These are phyloP conservation scores for Blastobotrys muscicola DNA, from an alignment of 805 yeast genomes.

Conservation along the genomic window DNA sequence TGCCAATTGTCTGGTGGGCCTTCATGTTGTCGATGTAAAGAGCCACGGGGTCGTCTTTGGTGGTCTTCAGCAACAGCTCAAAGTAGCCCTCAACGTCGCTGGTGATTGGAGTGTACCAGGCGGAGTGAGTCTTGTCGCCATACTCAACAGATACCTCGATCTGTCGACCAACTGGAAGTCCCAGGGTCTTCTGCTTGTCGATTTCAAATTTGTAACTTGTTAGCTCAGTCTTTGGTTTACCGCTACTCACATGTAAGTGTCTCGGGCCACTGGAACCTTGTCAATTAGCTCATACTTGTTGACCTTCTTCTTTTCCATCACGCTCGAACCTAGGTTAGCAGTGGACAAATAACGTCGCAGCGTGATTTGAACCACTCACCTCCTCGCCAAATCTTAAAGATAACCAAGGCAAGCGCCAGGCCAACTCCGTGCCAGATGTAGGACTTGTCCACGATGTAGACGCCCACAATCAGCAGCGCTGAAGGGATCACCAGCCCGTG, in stretches of 20 bases:
- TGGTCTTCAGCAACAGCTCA: slow-evolving; percentile 75
- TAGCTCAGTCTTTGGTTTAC: not conserved
- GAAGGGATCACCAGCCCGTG: slow-evolving; percentile 27
- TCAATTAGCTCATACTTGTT: slow-evolving; percentile 71
- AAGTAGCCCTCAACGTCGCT: slow-evolving; percentile 66
- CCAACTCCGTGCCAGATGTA: slow-evolving; percentile 17
- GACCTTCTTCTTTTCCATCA: slow-evolving; percentile 55
- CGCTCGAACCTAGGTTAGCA: slow-evolving; percentile 17
- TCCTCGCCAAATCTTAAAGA: slow-evolving; percentile 21
- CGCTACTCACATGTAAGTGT: slow-evolving; percentile 47
- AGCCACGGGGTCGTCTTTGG: slow-evolving; percentile 79
- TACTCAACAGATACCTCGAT: slow-evolving; percentile 69
- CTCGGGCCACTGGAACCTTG: slow-evolving; percentile 67
- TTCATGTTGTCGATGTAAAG: slow-evolving; percentile 59
- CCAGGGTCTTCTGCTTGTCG: slow-evolving; percentile 61
- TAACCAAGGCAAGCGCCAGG: slow-evolving; percentile 18
- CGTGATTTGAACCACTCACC: slow-evolving; percentile 14
- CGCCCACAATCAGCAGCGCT: slow-evolving; percentile 22
- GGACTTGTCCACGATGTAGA: slow-evolving; percentile 19
- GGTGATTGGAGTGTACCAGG: slow-evolving; percentile 88
- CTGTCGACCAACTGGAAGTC: slow-evolving; percentile 93
- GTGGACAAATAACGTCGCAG: not conserved
- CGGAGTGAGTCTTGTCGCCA: slow-evolving; percentile 67
- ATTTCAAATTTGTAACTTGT: slow-evolving; percentile 59
- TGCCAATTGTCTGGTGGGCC: slow-evolving; percentile 68